Evolutionary conservation across 2,329 filamentous ascomycete species (phyloP).

Genomic region (Diaporthe longicolla): DNA sequence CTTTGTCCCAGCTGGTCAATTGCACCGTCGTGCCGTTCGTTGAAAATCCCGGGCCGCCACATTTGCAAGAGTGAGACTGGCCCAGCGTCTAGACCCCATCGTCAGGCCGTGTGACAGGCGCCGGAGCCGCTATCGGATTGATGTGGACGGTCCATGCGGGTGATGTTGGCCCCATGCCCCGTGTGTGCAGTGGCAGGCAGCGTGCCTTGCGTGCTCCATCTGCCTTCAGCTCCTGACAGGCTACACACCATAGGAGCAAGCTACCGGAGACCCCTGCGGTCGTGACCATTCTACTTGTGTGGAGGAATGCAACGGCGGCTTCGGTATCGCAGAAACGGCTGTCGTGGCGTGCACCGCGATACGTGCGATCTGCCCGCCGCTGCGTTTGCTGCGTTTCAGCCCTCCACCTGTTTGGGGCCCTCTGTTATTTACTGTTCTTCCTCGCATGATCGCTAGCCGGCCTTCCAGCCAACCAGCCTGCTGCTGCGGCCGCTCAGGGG

Average conservation of each 20-base stretch:
- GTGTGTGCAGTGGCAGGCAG: neutral
- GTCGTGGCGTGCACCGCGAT: constrained; percentile 14
- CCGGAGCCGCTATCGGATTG: constrained; percentile 35
- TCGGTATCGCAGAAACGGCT: constrained; percentile 27
- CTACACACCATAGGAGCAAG: constrained; percentile 5
- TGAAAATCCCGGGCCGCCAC: constrained; percentile 18
- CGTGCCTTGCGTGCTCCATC: neutral
- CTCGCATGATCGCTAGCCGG: neutral
- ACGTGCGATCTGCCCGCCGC: constrained; percentile 19
- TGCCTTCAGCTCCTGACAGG: constrained; percentile 12
- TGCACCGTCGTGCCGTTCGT: constrained; percentile 23
- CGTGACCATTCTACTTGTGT: neutral
- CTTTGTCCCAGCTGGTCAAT: constrained; percentile 3
- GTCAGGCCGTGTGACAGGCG: constrained; percentile 36
- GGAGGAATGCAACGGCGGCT: constrained; percentile 10
- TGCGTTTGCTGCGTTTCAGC: constrained; percentile 26
- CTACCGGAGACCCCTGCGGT: constrained; percentile 16
- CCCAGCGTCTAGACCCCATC: constrained; percentile 35
- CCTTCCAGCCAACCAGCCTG: constrained; percentile 6
- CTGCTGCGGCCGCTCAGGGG: constrained; percentile 27
- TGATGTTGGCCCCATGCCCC: constrained; percentile 1
- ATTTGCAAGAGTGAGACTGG: constrained; percentile 31
- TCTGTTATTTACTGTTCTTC: neutral
- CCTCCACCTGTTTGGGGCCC: neutral
- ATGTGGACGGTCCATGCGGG: neutral